Evolutionary conservation across 306 rosid genomes (phyloP).

Genomic region (Acacia confusa): DNA sequence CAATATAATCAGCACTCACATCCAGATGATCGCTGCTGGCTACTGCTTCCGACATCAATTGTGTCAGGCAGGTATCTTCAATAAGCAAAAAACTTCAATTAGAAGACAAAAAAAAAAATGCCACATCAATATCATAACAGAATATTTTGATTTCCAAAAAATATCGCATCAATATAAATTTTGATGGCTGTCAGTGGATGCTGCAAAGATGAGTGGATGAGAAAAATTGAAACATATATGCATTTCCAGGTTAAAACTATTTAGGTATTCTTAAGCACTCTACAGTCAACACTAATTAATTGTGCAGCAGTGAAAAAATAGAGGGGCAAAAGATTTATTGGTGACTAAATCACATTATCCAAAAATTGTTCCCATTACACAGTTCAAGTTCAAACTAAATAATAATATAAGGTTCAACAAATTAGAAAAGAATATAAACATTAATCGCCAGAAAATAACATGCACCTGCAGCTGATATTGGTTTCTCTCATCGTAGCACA

Average conservation of each 20-base stretch:
- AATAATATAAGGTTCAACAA: background rate
- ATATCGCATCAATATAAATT: background rate
- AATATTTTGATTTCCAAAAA: conserved; percentile 12
- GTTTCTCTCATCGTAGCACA: background rate
- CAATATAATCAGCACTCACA: conserved; percentile 77
- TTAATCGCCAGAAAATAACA: background rate
- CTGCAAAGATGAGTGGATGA: background rate
- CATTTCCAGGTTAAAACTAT: background rate
- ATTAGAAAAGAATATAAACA: background rate
- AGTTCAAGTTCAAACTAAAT: background rate
- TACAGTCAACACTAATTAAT: conserved; percentile 12
- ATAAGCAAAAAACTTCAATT: conserved; percentile 30
- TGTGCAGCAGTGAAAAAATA: background rate
- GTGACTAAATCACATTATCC: background rate
- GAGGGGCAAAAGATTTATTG: background rate
- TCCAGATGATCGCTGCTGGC: conserved; percentile 80
- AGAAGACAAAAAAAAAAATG: conserved; percentile 24
- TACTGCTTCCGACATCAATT: conserved; percentile 84
- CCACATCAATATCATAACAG: conserved; percentile 24
- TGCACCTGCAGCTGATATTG: background rate
- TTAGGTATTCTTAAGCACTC: conserved; percentile 6
- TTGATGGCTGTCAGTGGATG: conserved; percentile 12
- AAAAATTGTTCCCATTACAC: background rate
- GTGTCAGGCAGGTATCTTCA: conserved; percentile 96
- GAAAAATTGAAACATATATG: background rate